Base-by-base conservation (phyloP, 192 early-diverging fungal genomes). In the Coemansia guatemalensis region DNA sequence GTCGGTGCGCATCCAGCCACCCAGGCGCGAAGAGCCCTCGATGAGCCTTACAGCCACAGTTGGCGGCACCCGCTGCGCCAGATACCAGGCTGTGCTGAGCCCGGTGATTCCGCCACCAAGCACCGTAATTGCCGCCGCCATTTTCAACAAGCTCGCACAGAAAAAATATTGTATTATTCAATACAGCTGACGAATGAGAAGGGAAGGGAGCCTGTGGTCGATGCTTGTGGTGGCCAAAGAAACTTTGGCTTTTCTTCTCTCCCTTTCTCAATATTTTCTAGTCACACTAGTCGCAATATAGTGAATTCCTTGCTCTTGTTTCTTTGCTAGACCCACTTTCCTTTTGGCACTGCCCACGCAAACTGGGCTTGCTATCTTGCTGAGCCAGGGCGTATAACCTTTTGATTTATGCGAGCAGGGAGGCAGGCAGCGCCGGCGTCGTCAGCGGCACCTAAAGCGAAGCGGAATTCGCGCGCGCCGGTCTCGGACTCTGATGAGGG, bases 81-180 rank as follows among this genome's bases (percentile, higher is more conserved):
- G 74, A 75, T 90, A 91, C 84, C 87, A 95, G 4, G 93, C 93
- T 3, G 92, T 81, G 41, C 89, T 87, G 18, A 98, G 87, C 14
- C 95, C 95, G 21, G 89, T 88, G 67, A 99, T 90, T 27, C 96
- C 96, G 30, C 92, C 95, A 32, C 96, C 96, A 5, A 98, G 75
- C n/a, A 98, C 87, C 6, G 86, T 84, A 65, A 93, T 80, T 55
- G 66, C 60, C 50, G 56, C 50, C 17, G 68, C 50, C 71, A 79
- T 79, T 41, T 50, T 3, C 33, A 12, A 8, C 52, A 22, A 58
- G 12, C 48, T n/a, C 22, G 22, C 18, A 41, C 18, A 33, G n/a
- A 61, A 27, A 12, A 62, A 35, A 23, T 26, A 29, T 22, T 22
- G 12, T 14, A 48, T n/a, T 8, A 22, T 21, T n/a, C n/a, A 21